phyloP scores from a whole-genome alignment of 179 eudicot species.

The Amaranthus tricolor region DNA sequence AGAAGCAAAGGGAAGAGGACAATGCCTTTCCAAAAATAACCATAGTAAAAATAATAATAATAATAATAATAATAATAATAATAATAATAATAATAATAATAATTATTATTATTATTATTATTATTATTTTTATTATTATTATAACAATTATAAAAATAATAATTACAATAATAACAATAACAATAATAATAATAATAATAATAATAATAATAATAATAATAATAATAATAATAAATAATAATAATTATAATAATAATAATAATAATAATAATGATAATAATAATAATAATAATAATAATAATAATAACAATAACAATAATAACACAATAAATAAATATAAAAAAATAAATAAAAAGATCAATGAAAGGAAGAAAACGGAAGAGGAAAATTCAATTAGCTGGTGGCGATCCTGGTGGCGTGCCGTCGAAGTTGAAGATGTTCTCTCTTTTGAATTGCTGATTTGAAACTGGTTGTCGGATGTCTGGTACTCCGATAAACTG shows the following conservation, averaged over 20 bases:
- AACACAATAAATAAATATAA: no score
- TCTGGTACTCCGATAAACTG: no score
- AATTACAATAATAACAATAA: background rate
- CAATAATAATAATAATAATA: background rate
- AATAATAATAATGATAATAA: background rate
- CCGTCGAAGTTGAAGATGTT: no score
- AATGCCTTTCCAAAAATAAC: no score
- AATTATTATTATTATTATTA: slow-evolving; percentile 3
- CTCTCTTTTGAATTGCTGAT: no score
- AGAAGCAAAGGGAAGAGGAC: no score
- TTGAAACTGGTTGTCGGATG: no score
- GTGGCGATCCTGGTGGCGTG: no score
- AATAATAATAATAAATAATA: background rate
- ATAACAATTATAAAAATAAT: background rate
- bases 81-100: background rate
- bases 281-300: background rate
- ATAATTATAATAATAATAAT: background rate
- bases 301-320: background rate
- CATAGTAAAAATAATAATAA: background rate
- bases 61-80: background rate
- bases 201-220: background rate
- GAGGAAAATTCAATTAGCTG: no score
- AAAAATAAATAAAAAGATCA: no score
- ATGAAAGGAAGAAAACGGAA: no score
- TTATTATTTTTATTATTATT: background rate